Conservation (phyloP, 192 early-diverging fungal genomes). For the Backusella mclennaniae region DNA sequence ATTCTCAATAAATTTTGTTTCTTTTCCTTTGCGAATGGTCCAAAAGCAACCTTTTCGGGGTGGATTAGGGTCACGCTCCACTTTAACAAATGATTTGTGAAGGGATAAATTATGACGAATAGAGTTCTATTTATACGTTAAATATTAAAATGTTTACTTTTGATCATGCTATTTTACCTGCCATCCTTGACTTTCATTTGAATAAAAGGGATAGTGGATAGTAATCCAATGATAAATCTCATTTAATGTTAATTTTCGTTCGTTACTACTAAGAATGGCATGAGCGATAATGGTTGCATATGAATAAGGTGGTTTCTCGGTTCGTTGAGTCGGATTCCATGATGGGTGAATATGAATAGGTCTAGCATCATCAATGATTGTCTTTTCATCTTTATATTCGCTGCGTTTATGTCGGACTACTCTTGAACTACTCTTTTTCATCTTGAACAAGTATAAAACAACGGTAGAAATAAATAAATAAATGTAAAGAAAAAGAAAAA, state of each 20-base stretch:
- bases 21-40: slow-evolving; percentile 41
- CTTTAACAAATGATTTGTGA: slow-evolving; percentile 74
- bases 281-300: slow-evolving; percentile 83
- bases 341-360: slow-evolving; percentile 11
- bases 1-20: slow-evolving; percentile 28
- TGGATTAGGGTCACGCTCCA: slow-evolving; percentile 55
- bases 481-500: background rate
- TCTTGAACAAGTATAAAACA: background rate
- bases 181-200: slow-evolving; percentile 70
- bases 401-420: slow-evolving; percentile 7
- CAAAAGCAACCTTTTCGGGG: slow-evolving; percentile 66
- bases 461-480: background rate
- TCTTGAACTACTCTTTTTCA: slow-evolving; percentile 1
- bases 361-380: background rate
- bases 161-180: slow-evolving; percentile 51
- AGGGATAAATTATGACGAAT: slow-evolving; percentile 87
- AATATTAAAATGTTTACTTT: background rate
- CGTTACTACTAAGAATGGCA: slow-evolving; percentile 62
- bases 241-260: slow-evolving; percentile 64
- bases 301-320: slow-evolving; percentile 66
- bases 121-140: slow-evolving; percentile 69
- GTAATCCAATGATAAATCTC: slow-evolving; percentile 85
- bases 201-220: slow-evolving; percentile 68
- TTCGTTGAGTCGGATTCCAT: slow-evolving; percentile 30
- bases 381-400: background rate